A percentile compares a stretch with the other conserved stretches of the same genome.
These are phyloP conservation scores for Nakazawaea peltata DNA, from an alignment of 805 yeast genomes.

Conservation along the genomic window DNA sequence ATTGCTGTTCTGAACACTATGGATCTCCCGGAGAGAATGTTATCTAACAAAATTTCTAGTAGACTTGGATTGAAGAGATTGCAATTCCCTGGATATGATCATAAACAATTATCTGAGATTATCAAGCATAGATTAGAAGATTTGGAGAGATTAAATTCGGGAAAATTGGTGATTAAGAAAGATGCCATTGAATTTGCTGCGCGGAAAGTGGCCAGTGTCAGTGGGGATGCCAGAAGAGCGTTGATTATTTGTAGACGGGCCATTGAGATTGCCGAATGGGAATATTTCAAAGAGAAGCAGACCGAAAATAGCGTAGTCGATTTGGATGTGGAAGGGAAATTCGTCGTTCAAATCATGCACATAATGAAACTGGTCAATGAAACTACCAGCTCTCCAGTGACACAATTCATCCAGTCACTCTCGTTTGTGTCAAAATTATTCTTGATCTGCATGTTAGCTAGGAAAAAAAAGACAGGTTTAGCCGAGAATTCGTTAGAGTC, in stretches of 20 bases:
- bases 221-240: slow-evolving; percentile 96
- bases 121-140: slow-evolving; percentile 61
- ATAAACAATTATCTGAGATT: slow-evolving; percentile 66
- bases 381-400: slow-evolving; percentile 67
- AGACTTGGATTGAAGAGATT: slow-evolving; percentile 84
- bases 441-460: slow-evolving; percentile 56
- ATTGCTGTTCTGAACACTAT: slow-evolving; percentile 94
- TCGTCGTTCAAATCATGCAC: slow-evolving; percentile 61
- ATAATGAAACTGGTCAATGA: slow-evolving; percentile 75
- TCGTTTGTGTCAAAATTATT: slow-evolving; percentile 68
- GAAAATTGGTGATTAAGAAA: slow-evolving; percentile 37
- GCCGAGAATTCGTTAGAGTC: slow-evolving; percentile 73
- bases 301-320: too few species aligned
- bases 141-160: slow-evolving; percentile 26
- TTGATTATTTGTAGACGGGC: slow-evolving; percentile 83
- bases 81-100: slow-evolving; percentile 83
- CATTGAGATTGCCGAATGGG: slow-evolving; percentile 75
- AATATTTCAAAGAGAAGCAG: slow-evolving; percentile 30
- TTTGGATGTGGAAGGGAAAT: slow-evolving; percentile 25
- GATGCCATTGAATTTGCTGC: slow-evolving; percentile 91
- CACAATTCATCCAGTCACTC: slow-evolving; percentile 46
- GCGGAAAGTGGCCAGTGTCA: slow-evolving; percentile 89
- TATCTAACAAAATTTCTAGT: slow-evolving; percentile 85
- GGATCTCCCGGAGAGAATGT: slow-evolving; percentile 88
- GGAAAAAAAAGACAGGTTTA: slow-evolving; percentile 58